Percentiles rank a stretch among this genome's conserved stretches.
phyloP scores from a whole-genome alignment of 306 rosid species.

The Amphicarpaea edgeworthii region DNA sequence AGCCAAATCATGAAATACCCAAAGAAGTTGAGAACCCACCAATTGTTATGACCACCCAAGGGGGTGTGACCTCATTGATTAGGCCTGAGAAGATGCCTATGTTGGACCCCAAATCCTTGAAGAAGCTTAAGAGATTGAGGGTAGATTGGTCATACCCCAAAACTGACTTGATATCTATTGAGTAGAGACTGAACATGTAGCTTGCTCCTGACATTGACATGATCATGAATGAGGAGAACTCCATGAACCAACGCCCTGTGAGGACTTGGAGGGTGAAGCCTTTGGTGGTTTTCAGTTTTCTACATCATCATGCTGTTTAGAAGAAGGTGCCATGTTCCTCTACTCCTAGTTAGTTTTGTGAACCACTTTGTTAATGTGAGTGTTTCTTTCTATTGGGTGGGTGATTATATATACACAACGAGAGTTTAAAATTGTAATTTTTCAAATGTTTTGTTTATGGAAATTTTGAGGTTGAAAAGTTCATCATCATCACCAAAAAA shows the following conservation, averaged over 20 bases:
- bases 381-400: too few species aligned
- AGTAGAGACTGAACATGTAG: too few species aligned
- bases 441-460: neutral
- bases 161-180: constrained; percentile 51
- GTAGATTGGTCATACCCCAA: constrained; percentile 55
- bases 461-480: neutral
- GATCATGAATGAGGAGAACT: constrained; percentile 49
- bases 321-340: constrained; percentile 28
- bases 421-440: neutral
- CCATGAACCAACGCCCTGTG: constrained; percentile 55
- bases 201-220: constrained; percentile 57
- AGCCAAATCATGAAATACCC: constrained; percentile 57
- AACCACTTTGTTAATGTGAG: too few species aligned
- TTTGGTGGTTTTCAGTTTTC: neutral
- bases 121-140: constrained; percentile 50
- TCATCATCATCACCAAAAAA: too few species aligned
- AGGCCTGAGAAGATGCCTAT: constrained; percentile 51
- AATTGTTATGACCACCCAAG: constrained; percentile 45
- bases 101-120: constrained; percentile 52
- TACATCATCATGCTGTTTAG: neutral
- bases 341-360: too few species aligned
- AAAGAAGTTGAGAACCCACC: constrained; percentile 52
- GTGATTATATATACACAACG: neutral
- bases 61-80: constrained; percentile 53
- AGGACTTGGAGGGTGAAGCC: constrained; percentile 42